Conservation (phyloP, 1,284 basidiomycete species). For the Tausonia pullulans region DNA sequence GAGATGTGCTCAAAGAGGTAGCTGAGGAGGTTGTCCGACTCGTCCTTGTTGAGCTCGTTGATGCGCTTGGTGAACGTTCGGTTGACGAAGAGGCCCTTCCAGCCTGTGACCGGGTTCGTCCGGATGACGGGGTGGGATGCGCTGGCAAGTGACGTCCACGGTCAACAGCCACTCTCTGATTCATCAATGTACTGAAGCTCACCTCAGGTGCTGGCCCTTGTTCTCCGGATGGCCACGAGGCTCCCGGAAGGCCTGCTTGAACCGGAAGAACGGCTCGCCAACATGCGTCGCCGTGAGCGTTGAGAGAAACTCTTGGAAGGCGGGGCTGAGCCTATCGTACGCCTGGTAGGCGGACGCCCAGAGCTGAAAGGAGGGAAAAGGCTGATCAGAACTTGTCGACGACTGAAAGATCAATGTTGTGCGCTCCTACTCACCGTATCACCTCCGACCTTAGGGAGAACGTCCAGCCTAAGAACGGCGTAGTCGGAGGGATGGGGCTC, state of each 20-base stretch:
- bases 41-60: constrained; percentile 15
- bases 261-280: constrained; percentile 42
- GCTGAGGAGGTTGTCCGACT: constrained; percentile 12
- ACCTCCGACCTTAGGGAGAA: constrained; percentile 40
- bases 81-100: constrained; percentile 20
- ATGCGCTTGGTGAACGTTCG: constrained; percentile 17
- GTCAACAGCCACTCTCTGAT: no score
- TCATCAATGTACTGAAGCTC: no score
- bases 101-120: constrained; percentile 24
- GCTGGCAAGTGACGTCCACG: no score
- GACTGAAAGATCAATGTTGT: not conserved
- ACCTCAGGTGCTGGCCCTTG: constrained; percentile 5
- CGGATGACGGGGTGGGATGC: constrained; percentile 21
- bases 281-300: constrained; percentile 49
- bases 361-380: constrained; percentile 17
- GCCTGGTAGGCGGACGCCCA: constrained; percentile 48
- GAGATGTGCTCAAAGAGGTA: constrained; percentile 10
- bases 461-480: constrained; percentile 49
- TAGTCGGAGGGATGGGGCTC: constrained; percentile 57
- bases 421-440: constrained; percentile 19
- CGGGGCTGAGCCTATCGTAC: constrained; percentile 51
- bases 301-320: constrained; percentile 47
- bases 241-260: constrained; percentile 12
- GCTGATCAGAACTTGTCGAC: constrained; percentile 2
- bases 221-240: constrained; percentile 14